Percentiles rank a stretch among this genome's conserved stretches.
Evolutionary conservation across 2,329 filamentous ascomycete species (phyloP).

Genomic region (Furcasterigmium furcatum): DNA sequence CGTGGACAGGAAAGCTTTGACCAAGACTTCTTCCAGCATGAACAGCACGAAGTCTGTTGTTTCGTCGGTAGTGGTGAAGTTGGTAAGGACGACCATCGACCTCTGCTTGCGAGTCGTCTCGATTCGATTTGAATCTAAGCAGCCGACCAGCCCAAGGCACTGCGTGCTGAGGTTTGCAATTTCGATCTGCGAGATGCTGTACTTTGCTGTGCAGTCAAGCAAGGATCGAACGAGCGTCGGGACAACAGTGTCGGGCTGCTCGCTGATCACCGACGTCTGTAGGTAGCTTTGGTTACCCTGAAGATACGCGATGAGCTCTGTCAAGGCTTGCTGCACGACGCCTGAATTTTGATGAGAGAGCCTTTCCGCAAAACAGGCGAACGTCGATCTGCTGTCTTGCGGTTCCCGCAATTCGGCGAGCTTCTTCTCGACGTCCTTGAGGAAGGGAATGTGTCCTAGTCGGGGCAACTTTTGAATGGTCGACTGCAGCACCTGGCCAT

Average conservation of each 20-base stretch:
- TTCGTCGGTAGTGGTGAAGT: constrained; percentile 77
- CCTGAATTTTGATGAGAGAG: constrained; percentile 80
- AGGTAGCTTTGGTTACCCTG: constrained; percentile 71
- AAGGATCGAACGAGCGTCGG: constrained; percentile 70
- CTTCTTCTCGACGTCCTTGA: constrained; percentile 65
- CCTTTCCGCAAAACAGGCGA: constrained; percentile 65
- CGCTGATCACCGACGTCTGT: constrained; percentile 75
- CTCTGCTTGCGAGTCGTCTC: constrained; percentile 75
- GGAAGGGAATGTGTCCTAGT: constrained; percentile 63
- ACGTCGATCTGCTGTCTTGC: constrained; percentile 47
- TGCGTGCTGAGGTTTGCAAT: constrained; percentile 74
- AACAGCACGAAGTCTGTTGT: constrained; percentile 83
- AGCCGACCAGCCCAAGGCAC: constrained; percentile 85
- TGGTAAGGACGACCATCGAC: constrained; percentile 82
- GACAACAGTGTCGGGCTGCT: constrained; percentile 77
- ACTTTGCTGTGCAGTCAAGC: constrained; percentile 81
- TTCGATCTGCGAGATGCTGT: constrained; percentile 63
- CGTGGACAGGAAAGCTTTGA: constrained; percentile 87
- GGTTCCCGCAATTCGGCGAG: constrained; percentile 63
- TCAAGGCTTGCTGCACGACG: constrained; percentile 78
- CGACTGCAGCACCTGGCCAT: constrained; percentile 58
- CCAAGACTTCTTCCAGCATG: constrained; percentile 80
- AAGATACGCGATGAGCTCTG: constrained; percentile 74
- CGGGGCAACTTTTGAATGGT: constrained; percentile 77
- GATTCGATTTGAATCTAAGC: constrained; percentile 85